These are phyloP conservation scores for Hypoxylon rickii DNA, from an alignment of 495 filamentous ascomycete species.

Conservation along the genomic window DNA sequence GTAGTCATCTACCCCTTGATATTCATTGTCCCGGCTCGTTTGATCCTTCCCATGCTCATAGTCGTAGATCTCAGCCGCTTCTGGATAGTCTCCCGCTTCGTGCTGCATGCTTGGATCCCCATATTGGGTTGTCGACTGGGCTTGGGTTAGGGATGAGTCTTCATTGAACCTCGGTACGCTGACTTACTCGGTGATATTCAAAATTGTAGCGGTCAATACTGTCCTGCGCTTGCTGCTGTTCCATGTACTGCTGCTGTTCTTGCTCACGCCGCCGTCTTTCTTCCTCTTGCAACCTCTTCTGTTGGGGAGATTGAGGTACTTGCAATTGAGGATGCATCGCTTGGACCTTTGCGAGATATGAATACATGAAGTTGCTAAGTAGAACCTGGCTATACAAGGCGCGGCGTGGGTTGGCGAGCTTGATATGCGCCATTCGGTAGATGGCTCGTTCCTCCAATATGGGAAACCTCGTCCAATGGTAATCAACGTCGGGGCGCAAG, in stretches of 20 bases:
- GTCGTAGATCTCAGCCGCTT: slow-evolving; percentile 54
- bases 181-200: slow-evolving; percentile 58
- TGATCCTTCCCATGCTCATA: slow-evolving; percentile 48
- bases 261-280: slow-evolving; percentile 65
- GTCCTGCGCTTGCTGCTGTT: slow-evolving; percentile 56
- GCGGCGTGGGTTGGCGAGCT: slow-evolving; percentile 93
- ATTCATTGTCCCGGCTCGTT: slow-evolving; percentile 26
- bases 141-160: slow-evolving; percentile 19
- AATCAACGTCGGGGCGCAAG: slow-evolving; percentile 85
- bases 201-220: slow-evolving; percentile 52
- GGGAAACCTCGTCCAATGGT: slow-evolving; percentile 93
- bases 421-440: slow-evolving; percentile 98
- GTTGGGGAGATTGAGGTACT: slow-evolving; percentile 68
- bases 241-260: slow-evolving; percentile 56
- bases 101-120: slow-evolving; percentile 47
- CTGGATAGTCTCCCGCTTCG: slow-evolving; percentile 49
- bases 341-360: slow-evolving; percentile 97
- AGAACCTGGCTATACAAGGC: slow-evolving; percentile 94
- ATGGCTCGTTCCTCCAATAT: slow-evolving; percentile 97
- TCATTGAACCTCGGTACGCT: not conserved
- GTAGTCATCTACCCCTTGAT: slow-evolving; percentile 35
- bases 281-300: slow-evolving; percentile 65
- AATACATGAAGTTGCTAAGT: slow-evolving; percentile 99
- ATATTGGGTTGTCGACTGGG: slow-evolving; percentile 49
- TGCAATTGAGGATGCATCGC: slow-evolving; percentile 95